A percentile compares a stretch with the other conserved stretches of the same genome.
phyloP scores from a whole-genome alignment of 2,329 filamentous ascomycete species.

The Myriosclerotinia scirpicola region DNA sequence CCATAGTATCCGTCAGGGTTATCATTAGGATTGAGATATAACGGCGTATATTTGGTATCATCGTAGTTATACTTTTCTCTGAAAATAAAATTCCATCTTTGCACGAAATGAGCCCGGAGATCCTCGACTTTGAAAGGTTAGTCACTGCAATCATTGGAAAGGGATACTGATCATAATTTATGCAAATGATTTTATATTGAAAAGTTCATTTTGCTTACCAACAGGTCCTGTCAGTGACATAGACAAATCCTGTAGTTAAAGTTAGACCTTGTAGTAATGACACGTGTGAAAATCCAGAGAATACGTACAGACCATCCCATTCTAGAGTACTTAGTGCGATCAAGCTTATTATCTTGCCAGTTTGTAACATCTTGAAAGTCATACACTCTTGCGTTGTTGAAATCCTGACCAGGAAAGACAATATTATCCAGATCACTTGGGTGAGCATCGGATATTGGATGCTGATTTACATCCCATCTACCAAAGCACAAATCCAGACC shows the following conservation, averaged over 20 bases:
- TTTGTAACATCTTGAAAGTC: constrained; percentile 75
- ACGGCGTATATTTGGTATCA: constrained; percentile 46
- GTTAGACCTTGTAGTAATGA: background rate
- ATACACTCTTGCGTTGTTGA: constrained; percentile 83
- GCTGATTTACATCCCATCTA: constrained; percentile 84
- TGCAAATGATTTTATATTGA: too few relatives aligned
- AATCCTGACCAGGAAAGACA: constrained; percentile 87
- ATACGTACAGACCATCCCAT: constrained; percentile 77
- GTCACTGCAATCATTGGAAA: constrained; percentile 46
- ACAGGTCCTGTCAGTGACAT: constrained; percentile 67
- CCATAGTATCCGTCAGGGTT: constrained; percentile 37
- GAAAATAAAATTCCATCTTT: constrained; percentile 92
- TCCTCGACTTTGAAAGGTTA: constrained; percentile 55
- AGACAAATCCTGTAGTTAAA: constrained; percentile 59
- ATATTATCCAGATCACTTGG: constrained; percentile 73
- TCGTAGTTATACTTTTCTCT: constrained; percentile 69
- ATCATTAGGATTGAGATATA: constrained; percentile 28
- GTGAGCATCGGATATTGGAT: constrained; percentile 74
- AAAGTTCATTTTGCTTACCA: constrained; percentile 1
- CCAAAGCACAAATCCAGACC: constrained; percentile 87
- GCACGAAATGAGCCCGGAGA: constrained; percentile 74
- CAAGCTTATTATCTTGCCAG: constrained; percentile 84
- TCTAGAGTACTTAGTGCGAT: constrained; percentile 73
- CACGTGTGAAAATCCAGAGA: background rate
- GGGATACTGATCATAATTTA: background rate